A percentile compares a stretch with the other conserved stretches of the same genome.
Conservation (phyloP, 768 basidiomycete species). For the Naematelia aurantialba region DNA sequence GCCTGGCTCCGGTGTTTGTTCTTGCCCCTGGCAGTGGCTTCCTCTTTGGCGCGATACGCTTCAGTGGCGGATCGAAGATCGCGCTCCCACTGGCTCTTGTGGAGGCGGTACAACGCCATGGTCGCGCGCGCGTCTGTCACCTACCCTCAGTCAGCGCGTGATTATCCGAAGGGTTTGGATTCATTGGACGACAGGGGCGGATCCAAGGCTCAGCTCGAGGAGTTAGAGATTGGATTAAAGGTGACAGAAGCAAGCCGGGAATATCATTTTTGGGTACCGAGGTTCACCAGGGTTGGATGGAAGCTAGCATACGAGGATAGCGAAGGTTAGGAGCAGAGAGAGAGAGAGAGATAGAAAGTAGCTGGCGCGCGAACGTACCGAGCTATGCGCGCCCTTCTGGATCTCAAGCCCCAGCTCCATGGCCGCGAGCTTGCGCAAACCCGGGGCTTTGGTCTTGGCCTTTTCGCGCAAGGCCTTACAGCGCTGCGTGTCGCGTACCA, state of each 20-base stretch:
- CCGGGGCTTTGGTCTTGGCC: constrained; percentile 62
- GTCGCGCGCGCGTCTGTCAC: constrained; percentile 89
- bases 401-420: constrained; percentile 75
- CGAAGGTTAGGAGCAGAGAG: neutral
- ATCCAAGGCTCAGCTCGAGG: too few relatives aligned
- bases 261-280: too few relatives aligned
- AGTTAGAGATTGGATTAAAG: too few relatives aligned
- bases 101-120: constrained; percentile 84
- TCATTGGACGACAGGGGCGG: too few relatives aligned
- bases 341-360: neutral
- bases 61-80: constrained; percentile 46
- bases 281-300: too few relatives aligned
- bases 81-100: constrained; percentile 81
- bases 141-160: constrained; percentile 52
- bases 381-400: constrained; percentile 83
- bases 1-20: neutral
- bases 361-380: too few relatives aligned
- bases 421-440: constrained; percentile 72
- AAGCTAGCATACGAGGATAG: neutral
- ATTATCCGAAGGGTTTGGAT: too few relatives aligned
- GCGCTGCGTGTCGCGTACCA: constrained; percentile 52
- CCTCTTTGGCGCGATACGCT: constrained; percentile 30
- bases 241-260: too few relatives aligned
- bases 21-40: neutral
- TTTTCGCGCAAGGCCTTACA: constrained; percentile 56